These are phyloP conservation scores for Calonectria pauciramosa DNA, from an alignment of 2,329 filamentous ascomycete species.

Conservation along the genomic window DNA sequence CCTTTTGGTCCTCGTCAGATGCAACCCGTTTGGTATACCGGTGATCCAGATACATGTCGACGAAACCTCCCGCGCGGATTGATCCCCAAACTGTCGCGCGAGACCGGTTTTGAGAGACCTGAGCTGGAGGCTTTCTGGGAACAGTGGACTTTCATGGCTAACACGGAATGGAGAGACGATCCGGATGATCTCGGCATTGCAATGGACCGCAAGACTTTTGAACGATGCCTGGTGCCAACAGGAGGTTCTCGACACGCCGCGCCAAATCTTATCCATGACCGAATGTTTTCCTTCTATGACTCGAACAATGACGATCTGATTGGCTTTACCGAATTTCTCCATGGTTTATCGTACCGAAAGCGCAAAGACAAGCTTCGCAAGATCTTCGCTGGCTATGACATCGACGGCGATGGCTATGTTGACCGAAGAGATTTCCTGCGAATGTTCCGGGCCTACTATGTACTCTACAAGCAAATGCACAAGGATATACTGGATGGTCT, in stretches of 20 bases:
- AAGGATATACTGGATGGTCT: conserved; percentile 84
- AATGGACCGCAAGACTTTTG: conserved; percentile 94
- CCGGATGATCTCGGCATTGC: conserved; percentile 83
- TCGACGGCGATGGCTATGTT: conserved; percentile 89
- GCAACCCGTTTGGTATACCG: conserved; percentile 89
- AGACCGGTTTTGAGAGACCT: conserved; percentile 85
- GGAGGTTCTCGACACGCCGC: conserved; percentile 82
- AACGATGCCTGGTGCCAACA: conserved; percentile 89
- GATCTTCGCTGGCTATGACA: conserved; percentile 91
- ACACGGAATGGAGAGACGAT: conserved; percentile 85
- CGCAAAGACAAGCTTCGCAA: conserved; percentile 77
- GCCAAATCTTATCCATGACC: conserved; percentile 93
- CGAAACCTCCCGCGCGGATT: conserved; percentile 76
- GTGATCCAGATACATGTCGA: conserved; percentile 81
- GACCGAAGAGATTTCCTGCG: conserved; percentile 89
- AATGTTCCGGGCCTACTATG: conserved; percentile 93
- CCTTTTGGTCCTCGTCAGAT: conserved; percentile 85
- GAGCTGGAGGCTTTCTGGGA: conserved; percentile 96
- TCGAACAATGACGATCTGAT: conserved; percentile 90
- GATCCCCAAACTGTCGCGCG: conserved; percentile 76
- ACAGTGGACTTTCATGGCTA: conserved; percentile 95
- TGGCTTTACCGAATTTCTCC: conserved; percentile 91
- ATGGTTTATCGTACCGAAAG: conserved; percentile 80
- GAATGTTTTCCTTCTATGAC: conserved; percentile 98
- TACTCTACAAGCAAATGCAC: conserved; percentile 90